Conservation (phyloP, 1,284 basidiomycete genomes). For the Ceratobasidium sp. region DNA sequence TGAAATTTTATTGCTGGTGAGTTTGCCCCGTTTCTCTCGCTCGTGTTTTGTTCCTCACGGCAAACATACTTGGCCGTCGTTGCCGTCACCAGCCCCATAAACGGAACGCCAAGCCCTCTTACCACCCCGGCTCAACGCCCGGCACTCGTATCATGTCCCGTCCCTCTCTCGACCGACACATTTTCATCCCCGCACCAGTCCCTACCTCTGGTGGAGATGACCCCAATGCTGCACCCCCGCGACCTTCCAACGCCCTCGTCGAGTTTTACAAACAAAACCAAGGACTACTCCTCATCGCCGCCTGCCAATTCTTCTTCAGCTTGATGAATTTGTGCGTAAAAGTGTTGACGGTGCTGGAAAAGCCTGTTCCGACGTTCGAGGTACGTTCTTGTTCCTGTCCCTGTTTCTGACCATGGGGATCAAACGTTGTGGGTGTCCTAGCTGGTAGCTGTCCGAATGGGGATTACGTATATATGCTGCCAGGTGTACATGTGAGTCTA, state of each 20-base stretch:
- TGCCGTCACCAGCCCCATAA: too few relatives aligned
- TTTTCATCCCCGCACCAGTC: slow-evolving; percentile 17
- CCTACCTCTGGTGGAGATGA: not conserved
- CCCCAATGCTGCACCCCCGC: not conserved
- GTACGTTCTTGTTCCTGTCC: slow-evolving; percentile 9
- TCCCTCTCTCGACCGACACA: slow-evolving; percentile 11
- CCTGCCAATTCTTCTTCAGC: slow-evolving; percentile 41
- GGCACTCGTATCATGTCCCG: not conserved
- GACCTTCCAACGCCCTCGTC: slow-evolving; percentile 1
- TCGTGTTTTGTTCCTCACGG: too few relatives aligned
- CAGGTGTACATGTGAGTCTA: slow-evolving; percentile 36
- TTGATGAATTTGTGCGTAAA: slow-evolving; percentile 44
- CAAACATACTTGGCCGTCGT: too few relatives aligned
- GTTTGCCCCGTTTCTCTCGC: too few relatives aligned
- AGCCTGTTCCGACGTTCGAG: slow-evolving; percentile 42
- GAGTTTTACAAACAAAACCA: slow-evolving; percentile 40
- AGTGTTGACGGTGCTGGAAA: slow-evolving; percentile 26
- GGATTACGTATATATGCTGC: slow-evolving; percentile 40
- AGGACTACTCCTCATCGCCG: slow-evolving; percentile 43
- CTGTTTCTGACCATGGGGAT: not conserved
- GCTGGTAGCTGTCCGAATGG: slow-evolving; percentile 28
- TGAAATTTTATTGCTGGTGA: too few relatives aligned
- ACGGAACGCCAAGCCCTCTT: too few relatives aligned
- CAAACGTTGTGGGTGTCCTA: not conserved
- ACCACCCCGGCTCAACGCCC: not conserved